phyloP scores from a whole-genome alignment of 2,329 filamentous ascomycete genomes.

The Didymosphaeria variabile region DNA sequence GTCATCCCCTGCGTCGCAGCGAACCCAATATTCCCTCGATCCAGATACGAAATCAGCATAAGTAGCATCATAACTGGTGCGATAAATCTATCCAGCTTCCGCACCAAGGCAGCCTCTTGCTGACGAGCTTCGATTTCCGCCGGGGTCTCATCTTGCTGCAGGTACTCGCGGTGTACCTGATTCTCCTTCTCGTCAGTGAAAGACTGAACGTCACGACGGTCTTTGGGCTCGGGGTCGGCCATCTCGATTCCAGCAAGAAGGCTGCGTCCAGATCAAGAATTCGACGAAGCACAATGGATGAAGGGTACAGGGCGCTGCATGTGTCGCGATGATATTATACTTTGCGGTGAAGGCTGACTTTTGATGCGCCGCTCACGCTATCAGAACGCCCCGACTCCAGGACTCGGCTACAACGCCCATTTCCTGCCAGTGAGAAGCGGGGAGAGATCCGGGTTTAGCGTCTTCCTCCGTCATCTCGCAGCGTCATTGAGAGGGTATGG shows the following conservation, averaged over 20 bases:
- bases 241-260: constrained; percentile 4
- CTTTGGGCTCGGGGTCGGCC: constrained; percentile 16
- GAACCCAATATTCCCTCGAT: constrained; percentile 48
- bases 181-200: constrained; percentile 23
- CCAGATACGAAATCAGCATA: constrained; percentile 47
- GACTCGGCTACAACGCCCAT: neutral
- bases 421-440: constrained; percentile 4
- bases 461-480: constrained; percentile 5
- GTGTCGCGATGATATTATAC: neutral
- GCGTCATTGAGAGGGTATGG: neutral
- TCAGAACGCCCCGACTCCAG: neutral
- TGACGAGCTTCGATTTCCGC: constrained; percentile 27
- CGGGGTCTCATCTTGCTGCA: constrained; percentile 31
- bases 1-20: constrained; percentile 48
- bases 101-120: constrained; percentile 38
- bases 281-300: neutral
- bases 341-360: neutral
- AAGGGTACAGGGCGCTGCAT: neutral
- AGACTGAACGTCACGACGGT: constrained; percentile 10
- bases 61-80: constrained; percentile 49
- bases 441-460: neutral
- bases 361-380: neutral
- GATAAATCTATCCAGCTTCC: constrained; percentile 44
- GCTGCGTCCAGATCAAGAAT: neutral
- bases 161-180: constrained; percentile 27